A percentile compares a stretch with the other conserved stretches of the same genome.
Evolutionary conservation across 768 basidiomycete species (phyloP).

Genomic region (Naganishia vishniacii): DNA sequence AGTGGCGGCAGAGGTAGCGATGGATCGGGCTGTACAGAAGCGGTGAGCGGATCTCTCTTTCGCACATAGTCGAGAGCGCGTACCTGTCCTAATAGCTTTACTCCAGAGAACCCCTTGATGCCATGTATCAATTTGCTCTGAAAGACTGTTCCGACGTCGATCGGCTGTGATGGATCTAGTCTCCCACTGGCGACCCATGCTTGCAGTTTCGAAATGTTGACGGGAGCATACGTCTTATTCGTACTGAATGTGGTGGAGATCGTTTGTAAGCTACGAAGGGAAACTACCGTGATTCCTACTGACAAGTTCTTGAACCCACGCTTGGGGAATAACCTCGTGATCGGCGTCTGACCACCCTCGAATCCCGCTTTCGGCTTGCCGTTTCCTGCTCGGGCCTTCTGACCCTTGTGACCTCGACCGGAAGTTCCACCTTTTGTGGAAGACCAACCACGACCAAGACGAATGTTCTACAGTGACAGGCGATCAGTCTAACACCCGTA

Average conservation of each 20-base stretch:
- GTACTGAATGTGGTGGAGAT: conserved; percentile 54
- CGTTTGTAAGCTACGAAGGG: not conserved
- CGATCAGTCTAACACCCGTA: not conserved
- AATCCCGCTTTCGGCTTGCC: conserved; percentile 77
- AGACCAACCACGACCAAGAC: conserved; percentile 87
- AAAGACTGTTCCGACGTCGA: conserved; percentile 80
- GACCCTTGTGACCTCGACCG: conserved; percentile 90
- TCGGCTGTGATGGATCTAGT: conserved; percentile 70
- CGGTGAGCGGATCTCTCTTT: conserved; percentile 33
- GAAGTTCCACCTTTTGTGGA: conserved; percentile 87
- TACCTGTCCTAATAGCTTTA: conserved; percentile 84
- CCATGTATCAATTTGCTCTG: conserved; percentile 81
- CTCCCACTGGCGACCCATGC: conserved; percentile 84
- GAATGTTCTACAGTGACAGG: conserved; percentile 42
- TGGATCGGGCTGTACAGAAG: conserved; percentile 23
- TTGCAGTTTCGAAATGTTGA: conserved; percentile 83
- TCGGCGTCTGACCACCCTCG: conserved; percentile 94
- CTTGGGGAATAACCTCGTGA: conserved; percentile 86
- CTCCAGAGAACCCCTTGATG: conserved; percentile 65
- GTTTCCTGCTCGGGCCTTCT: conserved; percentile 83
- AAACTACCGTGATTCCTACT: conserved; percentile 43
- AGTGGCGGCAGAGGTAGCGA: conserved; percentile 54
- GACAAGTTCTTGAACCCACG: conserved; percentile 88
- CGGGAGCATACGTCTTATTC: conserved; percentile 67
- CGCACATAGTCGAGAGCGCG: conserved; percentile 53